Conservation (phyloP, 2,329 filamentous ascomycete species). For the Ophiognomonia clavigignenti-juglandacearum region DNA sequence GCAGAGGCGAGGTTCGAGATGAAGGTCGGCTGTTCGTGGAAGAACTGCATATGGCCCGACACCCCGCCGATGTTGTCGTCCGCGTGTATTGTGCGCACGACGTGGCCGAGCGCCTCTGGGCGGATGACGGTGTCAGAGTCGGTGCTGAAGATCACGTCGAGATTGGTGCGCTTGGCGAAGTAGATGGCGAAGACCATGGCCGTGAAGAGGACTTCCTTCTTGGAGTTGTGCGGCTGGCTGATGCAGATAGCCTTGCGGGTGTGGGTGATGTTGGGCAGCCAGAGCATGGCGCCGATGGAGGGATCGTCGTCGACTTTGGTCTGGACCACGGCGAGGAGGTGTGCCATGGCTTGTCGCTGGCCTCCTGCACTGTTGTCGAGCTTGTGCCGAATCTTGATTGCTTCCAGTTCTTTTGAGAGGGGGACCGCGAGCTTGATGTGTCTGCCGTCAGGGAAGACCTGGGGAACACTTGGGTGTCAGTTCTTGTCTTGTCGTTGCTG, state of each 20-base stretch:
- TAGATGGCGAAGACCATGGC: not conserved
- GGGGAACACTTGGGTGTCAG: too few species aligned
- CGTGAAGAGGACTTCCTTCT: constrained; percentile 6
- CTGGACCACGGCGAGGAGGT: too few species aligned
- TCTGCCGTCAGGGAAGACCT: not conserved
- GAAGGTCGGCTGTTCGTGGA: constrained; percentile 1
- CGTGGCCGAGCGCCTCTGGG: not conserved
- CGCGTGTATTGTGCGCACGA: not conserved
- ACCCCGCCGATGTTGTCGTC: not conserved
- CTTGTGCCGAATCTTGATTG: too few species aligned
- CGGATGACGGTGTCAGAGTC: constrained; percentile 1
- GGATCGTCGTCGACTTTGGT: too few species aligned
- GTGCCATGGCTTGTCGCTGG: too few species aligned
- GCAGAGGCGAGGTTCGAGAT: not conserved
- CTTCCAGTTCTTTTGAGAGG: too few species aligned
- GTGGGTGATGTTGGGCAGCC: too few species aligned
- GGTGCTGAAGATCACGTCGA: constrained; percentile 3
- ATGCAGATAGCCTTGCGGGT: constrained; percentile 1
- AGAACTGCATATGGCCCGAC: constrained; percentile 3
- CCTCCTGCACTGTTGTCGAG: too few species aligned
- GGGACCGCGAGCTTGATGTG: too few species aligned
- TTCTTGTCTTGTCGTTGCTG: not conserved
- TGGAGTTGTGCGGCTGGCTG: constrained; percentile 2
- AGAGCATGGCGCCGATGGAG: too few species aligned
- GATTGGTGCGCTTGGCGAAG: not conserved